Conservation (phyloP, 441 rosid species). For the Metrosideros polymorpha region DNA sequence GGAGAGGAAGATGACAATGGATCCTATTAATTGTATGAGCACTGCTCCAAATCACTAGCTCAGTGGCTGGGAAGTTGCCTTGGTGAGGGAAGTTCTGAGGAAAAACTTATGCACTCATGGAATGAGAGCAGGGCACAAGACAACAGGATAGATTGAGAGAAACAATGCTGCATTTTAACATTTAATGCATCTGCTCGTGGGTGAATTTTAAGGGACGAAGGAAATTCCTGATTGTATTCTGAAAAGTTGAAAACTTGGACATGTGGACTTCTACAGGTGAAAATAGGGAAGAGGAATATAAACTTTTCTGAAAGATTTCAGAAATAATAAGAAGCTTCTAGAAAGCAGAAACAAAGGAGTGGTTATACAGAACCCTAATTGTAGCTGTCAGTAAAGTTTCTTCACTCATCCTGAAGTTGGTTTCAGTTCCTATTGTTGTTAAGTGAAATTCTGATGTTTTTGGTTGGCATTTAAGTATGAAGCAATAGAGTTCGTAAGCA, state of each 20-base stretch:
- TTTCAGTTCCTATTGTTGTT: too few species aligned
- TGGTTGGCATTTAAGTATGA: too few species aligned
- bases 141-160: neutral
- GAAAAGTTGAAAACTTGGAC: neutral
- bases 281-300: too few species aligned
- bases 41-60: neutral
- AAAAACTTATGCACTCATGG: neutral
- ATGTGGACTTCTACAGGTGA: too few species aligned
- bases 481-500: too few species aligned
- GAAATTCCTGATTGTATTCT: neutral
- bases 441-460: too few species aligned
- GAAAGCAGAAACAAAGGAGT: too few species aligned
- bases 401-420: too few species aligned
- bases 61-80: neutral
- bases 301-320: too few species aligned
- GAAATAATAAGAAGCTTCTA: too few species aligned
- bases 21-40: neutral
- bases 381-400: too few species aligned
- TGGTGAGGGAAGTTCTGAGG: neutral
- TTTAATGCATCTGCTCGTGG: neutral
- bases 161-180: neutral
- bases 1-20: neutral
- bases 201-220: neutral
- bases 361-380: too few species aligned
- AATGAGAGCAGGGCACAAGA: neutral